Conservation (phyloP, 2,329 filamentous ascomycete genomes). For the Penicillium sp. region DNA sequence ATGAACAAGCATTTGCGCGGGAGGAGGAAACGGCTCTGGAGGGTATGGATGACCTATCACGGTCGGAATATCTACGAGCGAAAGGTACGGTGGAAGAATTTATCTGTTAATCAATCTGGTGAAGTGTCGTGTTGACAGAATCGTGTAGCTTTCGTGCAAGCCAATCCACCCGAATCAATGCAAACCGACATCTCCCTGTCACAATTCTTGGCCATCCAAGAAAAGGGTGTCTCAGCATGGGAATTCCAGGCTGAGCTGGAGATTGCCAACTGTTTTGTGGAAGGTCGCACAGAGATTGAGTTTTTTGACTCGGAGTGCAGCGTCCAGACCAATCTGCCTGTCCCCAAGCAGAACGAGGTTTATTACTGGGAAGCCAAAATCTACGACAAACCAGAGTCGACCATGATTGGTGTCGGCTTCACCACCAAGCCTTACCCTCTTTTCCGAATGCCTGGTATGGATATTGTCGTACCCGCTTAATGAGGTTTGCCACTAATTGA, state of each 20-base stretch:
- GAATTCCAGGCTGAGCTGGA: slow-evolving; percentile 99
- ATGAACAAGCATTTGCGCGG: slow-evolving; percentile 89
- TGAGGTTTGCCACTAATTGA: background rate
- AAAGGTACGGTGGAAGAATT: slow-evolving; percentile 66
- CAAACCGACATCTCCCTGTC: slow-evolving; percentile 97
- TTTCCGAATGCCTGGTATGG: slow-evolving; percentile 86
- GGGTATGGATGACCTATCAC: slow-evolving; percentile 89
- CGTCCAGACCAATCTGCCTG: slow-evolving; percentile 92
- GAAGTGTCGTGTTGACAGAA: background rate
- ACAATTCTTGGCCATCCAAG: slow-evolving; percentile 96
- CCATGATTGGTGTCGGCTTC: slow-evolving; percentile 86
- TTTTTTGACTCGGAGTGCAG: slow-evolving; percentile 98
- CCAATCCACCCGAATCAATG: slow-evolving; percentile 90
- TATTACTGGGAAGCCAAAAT: slow-evolving; percentile 99
- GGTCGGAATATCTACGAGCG: slow-evolving; percentile 87
- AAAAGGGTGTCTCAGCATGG: slow-evolving; percentile 99
- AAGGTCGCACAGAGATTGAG: slow-evolving; percentile 93
- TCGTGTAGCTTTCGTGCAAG: slow-evolving; percentile 78
- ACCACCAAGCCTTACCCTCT: slow-evolving; percentile 96
- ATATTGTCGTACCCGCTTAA: background rate
- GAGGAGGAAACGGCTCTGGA: slow-evolving; percentile 96
- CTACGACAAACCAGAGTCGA: slow-evolving; percentile 92
- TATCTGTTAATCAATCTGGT: background rate
- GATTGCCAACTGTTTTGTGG: slow-evolving; percentile 98
- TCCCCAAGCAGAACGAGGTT: slow-evolving; percentile 98